A percentile compares a stretch with the other conserved stretches of the same genome.
Evolutionary conservation across 75 land plant genomes (phyloP).

Genomic region (Gnetum montanum): DNA sequence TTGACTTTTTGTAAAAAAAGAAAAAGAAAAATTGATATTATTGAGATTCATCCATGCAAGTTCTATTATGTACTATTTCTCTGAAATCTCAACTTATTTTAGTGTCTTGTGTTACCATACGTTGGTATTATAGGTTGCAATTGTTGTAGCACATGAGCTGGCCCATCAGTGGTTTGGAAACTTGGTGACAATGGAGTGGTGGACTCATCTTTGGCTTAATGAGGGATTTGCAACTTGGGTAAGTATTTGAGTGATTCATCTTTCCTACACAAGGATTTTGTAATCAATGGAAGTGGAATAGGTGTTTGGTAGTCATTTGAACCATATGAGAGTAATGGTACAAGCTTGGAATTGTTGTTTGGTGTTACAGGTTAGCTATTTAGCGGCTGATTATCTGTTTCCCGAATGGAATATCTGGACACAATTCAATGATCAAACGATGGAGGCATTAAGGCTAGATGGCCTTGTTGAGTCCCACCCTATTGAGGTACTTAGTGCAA

Average conservation of each 20-base stretch:
- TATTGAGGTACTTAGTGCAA: too few species aligned
- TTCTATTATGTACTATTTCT: too few species aligned
- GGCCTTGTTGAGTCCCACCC: constrained; percentile 90
- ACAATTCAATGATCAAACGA: constrained; percentile 72
- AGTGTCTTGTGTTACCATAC: too few species aligned
- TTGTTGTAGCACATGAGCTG: constrained; percentile 91
- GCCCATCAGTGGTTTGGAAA: constrained; percentile 99
- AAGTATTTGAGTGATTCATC: constrained; percentile 6
- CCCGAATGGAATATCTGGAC: constrained; percentile 99
- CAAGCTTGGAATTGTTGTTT: too few species aligned
- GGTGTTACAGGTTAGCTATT: constrained; percentile 72
- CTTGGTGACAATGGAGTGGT: constrained; percentile 99
- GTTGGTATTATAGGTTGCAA: constrained; percentile 56
- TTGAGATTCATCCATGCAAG: too few species aligned
- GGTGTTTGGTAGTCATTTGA: too few species aligned
- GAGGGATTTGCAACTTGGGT: constrained; percentile 99
- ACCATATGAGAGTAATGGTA: too few species aligned
- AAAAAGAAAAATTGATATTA: too few species aligned
- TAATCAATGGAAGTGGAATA: too few species aligned
- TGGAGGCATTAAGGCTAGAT: constrained; percentile 70
- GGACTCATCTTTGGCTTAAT: constrained; percentile 99
- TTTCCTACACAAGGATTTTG: background rate
- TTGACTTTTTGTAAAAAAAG: too few species aligned
- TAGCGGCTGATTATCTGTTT: constrained; percentile 78
- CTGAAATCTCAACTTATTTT: too few species aligned